Conservation (phyloP, 73 alveolate genomes). For the Paramecium caudatum region DNA sequence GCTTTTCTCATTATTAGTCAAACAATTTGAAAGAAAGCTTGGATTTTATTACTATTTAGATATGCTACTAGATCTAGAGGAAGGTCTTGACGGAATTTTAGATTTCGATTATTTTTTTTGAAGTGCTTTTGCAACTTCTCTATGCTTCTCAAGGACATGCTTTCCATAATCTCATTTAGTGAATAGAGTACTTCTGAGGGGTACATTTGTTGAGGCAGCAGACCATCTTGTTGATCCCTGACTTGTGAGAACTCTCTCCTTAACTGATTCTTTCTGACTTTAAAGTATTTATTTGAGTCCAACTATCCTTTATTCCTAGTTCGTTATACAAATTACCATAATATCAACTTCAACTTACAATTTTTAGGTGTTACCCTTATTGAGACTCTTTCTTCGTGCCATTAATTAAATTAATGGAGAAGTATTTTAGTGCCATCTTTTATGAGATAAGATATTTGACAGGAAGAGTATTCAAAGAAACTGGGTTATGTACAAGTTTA, state of each 20-base stretch:
- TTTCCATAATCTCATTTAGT: neutral
- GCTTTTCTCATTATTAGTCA: neutral
- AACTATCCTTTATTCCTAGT: slow-evolving; percentile 4
- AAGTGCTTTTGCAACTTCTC: slow-evolving; percentile 38
- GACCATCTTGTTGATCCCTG: slow-evolving; percentile 58
- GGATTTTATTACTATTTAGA: neutral
- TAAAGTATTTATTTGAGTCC: slow-evolving; percentile 32
- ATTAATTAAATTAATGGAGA: slow-evolving; percentile 42
- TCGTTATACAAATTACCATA: neutral
- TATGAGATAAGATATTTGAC: slow-evolving; percentile 27
- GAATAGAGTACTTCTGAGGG: neutral
- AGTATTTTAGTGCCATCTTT: slow-evolving; percentile 22
- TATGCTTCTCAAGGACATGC: neutral
- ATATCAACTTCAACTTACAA: slow-evolving; percentile 61
- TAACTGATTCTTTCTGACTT: neutral
- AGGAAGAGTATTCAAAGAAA: slow-evolving; percentile 62
- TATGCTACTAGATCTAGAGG: neutral
- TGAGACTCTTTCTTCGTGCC: slow-evolving; percentile 17
- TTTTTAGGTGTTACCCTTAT: neutral
- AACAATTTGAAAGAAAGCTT: neutral
- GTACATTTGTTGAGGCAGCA: slow-evolving; percentile 39
- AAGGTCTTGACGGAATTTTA: slow-evolving; percentile 8
- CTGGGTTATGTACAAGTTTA: slow-evolving; percentile 56
- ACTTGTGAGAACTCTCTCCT: slow-evolving; percentile 3
- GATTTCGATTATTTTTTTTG: neutral